Percentiles rank a stretch among this genome's conserved stretches.
These are phyloP conservation scores for Populus alba DNA, from an alignment of 345 rosid genomes.

Conservation along the genomic window DNA sequence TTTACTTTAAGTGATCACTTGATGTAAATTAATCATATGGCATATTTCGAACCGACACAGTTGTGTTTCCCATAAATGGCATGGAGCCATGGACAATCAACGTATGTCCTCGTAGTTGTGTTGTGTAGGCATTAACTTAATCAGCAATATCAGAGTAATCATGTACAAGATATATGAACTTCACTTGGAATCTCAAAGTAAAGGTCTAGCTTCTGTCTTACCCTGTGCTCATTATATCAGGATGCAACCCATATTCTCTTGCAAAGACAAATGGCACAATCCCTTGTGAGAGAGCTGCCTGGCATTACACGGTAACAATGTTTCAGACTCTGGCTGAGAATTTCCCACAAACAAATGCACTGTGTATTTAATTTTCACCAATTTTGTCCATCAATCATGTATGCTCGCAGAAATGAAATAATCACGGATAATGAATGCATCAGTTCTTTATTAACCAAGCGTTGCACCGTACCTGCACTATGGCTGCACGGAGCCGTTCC, in stretches of 20 bases:
- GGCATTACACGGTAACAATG: constrained; percentile 6
- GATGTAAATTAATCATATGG: background rate
- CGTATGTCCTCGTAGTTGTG: background rate
- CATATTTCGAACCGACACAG: too few relatives aligned
- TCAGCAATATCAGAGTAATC: background rate
- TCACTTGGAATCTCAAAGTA: background rate
- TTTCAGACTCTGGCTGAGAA: background rate
- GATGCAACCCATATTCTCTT: constrained; percentile 68
- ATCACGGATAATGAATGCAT: background rate
- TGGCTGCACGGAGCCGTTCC: constrained; percentile 57
- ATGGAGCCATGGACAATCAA: background rate
- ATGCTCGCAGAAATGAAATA: background rate
- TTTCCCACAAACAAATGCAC: background rate
- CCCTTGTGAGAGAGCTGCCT: constrained; percentile 87
- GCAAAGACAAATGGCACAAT: constrained; percentile 82
- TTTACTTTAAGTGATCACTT: background rate
- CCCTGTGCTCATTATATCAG: constrained; percentile 73
- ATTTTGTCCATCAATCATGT: too few relatives aligned
- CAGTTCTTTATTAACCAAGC: background rate
- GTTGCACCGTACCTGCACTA: constrained; percentile 51
- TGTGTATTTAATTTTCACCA: too few relatives aligned
- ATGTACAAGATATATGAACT: background rate
- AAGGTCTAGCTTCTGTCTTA: constrained; percentile 27
- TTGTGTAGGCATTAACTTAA: background rate
- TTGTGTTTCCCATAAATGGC: too few relatives aligned